phyloP scores from a whole-genome alignment of 371 early-diverging fungal genomes.

The Circinella umbellata region DNA sequence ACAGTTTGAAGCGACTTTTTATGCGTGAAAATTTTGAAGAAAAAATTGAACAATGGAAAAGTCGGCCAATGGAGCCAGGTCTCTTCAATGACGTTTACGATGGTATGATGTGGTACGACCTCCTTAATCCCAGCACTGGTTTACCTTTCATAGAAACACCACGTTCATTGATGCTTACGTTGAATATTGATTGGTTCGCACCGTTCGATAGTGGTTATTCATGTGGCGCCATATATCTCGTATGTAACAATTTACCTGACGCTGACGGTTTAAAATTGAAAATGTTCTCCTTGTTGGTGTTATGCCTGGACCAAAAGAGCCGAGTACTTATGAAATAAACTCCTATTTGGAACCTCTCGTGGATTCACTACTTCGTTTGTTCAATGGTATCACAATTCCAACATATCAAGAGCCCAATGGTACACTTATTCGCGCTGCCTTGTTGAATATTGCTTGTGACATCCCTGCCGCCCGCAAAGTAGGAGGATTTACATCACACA shows the following conservation, averaged over 20 bases:
- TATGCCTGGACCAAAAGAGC: slow-evolving; percentile 23
- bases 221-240: slow-evolving; percentile 17
- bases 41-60: slow-evolving; percentile 12
- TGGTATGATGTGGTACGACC: neutral
- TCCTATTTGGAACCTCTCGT: slow-evolving; percentile 20
- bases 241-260: slow-evolving; percentile 19
- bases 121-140: neutral
- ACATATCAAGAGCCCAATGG: neutral
- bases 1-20: neutral
- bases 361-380: slow-evolving; percentile 10
- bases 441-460: slow-evolving; percentile 17
- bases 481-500: slow-evolving; percentile 14
- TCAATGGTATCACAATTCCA: slow-evolving; percentile 14
- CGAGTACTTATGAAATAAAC: slow-evolving; percentile 14
- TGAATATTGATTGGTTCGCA: slow-evolving; percentile 25
- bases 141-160: neutral
- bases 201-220: slow-evolving; percentile 5
- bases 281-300: slow-evolving; percentile 22
- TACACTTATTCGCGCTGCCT: slow-evolving; percentile 13
- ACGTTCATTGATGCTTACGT: slow-evolving; percentile 9
- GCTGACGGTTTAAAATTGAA: slow-evolving; percentile 5
- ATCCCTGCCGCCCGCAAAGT: slow-evolving; percentile 17
- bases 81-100: slow-evolving; percentile 5
- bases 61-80: neutral
- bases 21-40: neutral